Evolutionary conservation across 257 asterid species (phyloP), one percentile per base, ranked within the genome.

Genomic region (Solanum sejunctum): DNA sequence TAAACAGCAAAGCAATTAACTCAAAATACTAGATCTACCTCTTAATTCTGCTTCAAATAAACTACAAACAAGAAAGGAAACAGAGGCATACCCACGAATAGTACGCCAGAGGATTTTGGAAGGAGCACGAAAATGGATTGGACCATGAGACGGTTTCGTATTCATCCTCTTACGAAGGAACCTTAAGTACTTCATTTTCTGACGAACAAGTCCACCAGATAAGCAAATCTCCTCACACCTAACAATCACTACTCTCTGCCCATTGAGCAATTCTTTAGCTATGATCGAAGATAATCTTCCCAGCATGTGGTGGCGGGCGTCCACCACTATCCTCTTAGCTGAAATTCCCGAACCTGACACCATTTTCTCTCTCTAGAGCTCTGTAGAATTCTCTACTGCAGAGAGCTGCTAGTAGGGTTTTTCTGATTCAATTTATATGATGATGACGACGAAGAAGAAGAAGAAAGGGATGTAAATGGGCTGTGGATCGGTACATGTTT

Each of bases 151-250:
- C 26, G 83, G 83, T 10, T 78, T 78, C 1, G 83, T 78, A 15
- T 78, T 78, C 64, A 78, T 78, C 1, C 83, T 51, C 47, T 78
- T 78, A 2, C 64, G 45, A 2, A 78, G 6, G 10, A 78, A 78
- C 83, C 83, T 78, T 8, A 78, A 21, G 10, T 78, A 78, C 83
- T 78, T 78, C 83, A 78, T 78, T 78, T 78, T 78, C 64, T 78
- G 83, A 3, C 83, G n/a, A 5, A 78, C 83, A 54, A 78, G 83
- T 52, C 83, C 64, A 78, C 83, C 83, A 0, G 63, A 51, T 26
- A 77, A 52, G 16, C 82, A 77, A 51, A 77, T 77, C 20, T 77
- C 82, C 20, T 77, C 82, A 51, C 49, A 77, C 13, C 82, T 15
- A 51, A 77, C 82, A 8, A 77, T 63, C 0, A 77, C 82, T 52